Percentiles rank a stretch among this genome's conserved stretches.
Conservation (phyloP, 208 protist species). For the Wallacemonas sp. region DNA sequence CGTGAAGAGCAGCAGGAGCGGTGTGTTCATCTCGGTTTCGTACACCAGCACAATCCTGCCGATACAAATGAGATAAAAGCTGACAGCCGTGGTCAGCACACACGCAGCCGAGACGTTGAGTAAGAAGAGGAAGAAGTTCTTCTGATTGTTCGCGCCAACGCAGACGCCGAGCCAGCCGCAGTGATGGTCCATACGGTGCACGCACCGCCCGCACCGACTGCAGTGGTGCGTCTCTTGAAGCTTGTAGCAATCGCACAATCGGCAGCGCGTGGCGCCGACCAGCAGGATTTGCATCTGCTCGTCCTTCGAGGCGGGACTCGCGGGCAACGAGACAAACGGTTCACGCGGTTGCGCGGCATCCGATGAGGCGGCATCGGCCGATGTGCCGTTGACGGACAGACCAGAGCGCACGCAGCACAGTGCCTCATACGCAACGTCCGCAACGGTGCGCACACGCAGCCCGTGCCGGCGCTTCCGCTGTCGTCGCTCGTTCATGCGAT, state of each 20-base stretch:
- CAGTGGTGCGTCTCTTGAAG: conserved; percentile 85
- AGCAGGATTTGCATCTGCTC: conserved; percentile 67
- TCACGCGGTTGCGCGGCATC: neutral
- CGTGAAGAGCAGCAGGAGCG: conserved; percentile 9
- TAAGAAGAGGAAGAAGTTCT: conserved; percentile 77
- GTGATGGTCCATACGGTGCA: conserved; percentile 78
- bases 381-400: conserved; percentile 23
- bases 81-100: neutral
- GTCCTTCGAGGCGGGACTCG: conserved; percentile 1
- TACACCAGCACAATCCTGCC: neutral
- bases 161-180: conserved; percentile 81
- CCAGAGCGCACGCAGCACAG: conserved; percentile 15
- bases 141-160: conserved; percentile 76
- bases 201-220: conserved; percentile 66
- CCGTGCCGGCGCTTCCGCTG: conserved; percentile 40
- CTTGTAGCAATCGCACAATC: conserved; percentile 69
- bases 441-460: conserved; percentile 31
- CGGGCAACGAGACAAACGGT: neutral
- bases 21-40: neutral
- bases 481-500: conserved; percentile 30
- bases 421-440: conserved; percentile 38
- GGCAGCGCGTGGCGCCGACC: conserved; percentile 45
- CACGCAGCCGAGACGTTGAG: conserved; percentile 21
- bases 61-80: conserved; percentile 2
- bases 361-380: conserved; percentile 9